phyloP scores from a whole-genome alignment of 805 yeast species.

The Metahyphopichia silvanorum region DNA sequence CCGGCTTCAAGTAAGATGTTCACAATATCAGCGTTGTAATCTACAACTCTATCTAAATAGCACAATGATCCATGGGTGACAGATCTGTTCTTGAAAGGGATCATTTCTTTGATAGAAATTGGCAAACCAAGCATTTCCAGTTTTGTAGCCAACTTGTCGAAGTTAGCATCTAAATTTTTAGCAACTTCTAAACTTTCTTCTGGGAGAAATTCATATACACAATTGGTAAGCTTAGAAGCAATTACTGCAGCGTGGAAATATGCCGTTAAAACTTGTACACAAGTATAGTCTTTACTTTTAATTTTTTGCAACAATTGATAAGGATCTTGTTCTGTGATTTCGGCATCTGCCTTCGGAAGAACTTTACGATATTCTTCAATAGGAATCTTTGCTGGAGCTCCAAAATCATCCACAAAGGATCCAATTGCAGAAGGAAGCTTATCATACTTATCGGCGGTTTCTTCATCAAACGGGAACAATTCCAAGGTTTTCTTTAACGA shows the following conservation, averaged over 20 bases:
- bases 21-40: slow-evolving; percentile 15
- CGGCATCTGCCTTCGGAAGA: slow-evolving; percentile 10
- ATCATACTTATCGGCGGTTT: slow-evolving; percentile 7
- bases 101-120: slow-evolving; percentile 20
- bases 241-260: slow-evolving; percentile 17
- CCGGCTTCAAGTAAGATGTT: slow-evolving; percentile 12
- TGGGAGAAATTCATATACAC: slow-evolving; percentile 14
- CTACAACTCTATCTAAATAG: slow-evolving; percentile 15
- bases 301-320: slow-evolving; percentile 10
- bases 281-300: slow-evolving; percentile 8
- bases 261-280: slow-evolving; percentile 12
- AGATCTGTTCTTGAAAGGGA: slow-evolving; percentile 12
- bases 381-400: slow-evolving; percentile 16
- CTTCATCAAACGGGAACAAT: slow-evolving; percentile 14
- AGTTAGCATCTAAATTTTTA: slow-evolving; percentile 13
- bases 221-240: slow-evolving; percentile 14
- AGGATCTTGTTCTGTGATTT: slow-evolving; percentile 16
- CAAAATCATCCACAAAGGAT: slow-evolving; percentile 12
- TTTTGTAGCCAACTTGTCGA: slow-evolving; percentile 3
- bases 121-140: slow-evolving; percentile 18
- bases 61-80: slow-evolving; percentile 16
- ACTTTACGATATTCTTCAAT: slow-evolving; percentile 10
- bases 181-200: slow-evolving; percentile 15
- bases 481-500: slow-evolving; percentile 14
- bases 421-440: slow-evolving; percentile 16